These are phyloP conservation scores for Exophiala aquamarina DNA, from an alignment of 2,329 filamentous ascomycete species.

Conservation along the genomic window DNA sequence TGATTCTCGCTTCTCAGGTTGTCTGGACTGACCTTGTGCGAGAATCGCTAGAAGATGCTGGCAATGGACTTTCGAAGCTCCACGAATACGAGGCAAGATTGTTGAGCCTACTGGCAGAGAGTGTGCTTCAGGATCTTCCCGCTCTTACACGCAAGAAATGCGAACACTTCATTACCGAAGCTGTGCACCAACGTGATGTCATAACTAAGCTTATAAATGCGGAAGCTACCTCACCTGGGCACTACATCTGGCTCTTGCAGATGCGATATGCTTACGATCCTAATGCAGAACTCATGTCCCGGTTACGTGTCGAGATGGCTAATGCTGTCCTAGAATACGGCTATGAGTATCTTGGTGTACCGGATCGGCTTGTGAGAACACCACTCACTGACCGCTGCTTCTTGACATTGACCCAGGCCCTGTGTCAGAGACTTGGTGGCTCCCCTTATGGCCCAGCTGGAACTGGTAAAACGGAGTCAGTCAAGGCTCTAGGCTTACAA, in stretches of 20 bases:
- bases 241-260: slow-evolving; percentile 91
- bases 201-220: slow-evolving; percentile 81
- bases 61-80: slow-evolving; percentile 66
- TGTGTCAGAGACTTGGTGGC: slow-evolving; percentile 91
- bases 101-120: slow-evolving; percentile 79
- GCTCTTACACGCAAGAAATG: slow-evolving; percentile 91
- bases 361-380: slow-evolving; percentile 92
- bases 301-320: slow-evolving; percentile 91
- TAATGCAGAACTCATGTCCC: slow-evolving; percentile 77
- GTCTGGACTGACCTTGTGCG: slow-evolving; percentile 92
- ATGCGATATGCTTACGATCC: slow-evolving; percentile 93
- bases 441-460: slow-evolving; percentile 96
- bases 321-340: slow-evolving; percentile 95
- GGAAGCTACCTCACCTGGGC: slow-evolving; percentile 71
- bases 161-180: slow-evolving; percentile 97
- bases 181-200: slow-evolving; percentile 92
- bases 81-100: slow-evolving; percentile 83
- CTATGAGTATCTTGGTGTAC: slow-evolving; percentile 96
- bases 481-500: slow-evolving; percentile 95
- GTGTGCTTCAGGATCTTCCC: slow-evolving; percentile 86
- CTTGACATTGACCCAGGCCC: slow-evolving; percentile 91
- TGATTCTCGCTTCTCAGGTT: slow-evolving; percentile 89
- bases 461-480: slow-evolving; percentile 98
- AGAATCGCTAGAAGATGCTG: slow-evolving; percentile 69
- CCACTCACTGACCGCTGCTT: slow-evolving; percentile 98